Evolutionary conservation across 768 basidiomycete genomes (phyloP), one percentile per base, ranked within the genome.

Genomic region (Mycena albidolilacea): DNA sequence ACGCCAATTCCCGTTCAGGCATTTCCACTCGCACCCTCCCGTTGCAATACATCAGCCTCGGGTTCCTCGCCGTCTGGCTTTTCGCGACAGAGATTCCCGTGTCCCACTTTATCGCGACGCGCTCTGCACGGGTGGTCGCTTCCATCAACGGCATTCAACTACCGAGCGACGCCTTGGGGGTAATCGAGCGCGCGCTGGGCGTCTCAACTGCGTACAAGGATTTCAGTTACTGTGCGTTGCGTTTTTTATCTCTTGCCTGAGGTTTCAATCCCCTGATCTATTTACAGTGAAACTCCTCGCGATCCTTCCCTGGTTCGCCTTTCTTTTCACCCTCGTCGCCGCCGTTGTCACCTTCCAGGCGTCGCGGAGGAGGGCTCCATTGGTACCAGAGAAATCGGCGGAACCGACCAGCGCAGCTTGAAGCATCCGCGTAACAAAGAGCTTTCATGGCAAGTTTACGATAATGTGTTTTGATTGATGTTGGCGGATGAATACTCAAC

Each of bases 291-390:
- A 81, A 58, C 80, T 87, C 37, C 77, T 87, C 35, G 87, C 88
- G 1, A 84, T 90, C 69, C 76, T 90, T 39, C 87, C 89, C 1
- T 91, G 90, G 90, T 81, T 89, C 72, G 77, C 88, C 0, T 72
- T 86, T 71, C 74, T 88, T 6, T 87, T 86, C 70, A 80, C 83
- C 17, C 43, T 80, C 61, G 79, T 81, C 64, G 77, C 87, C 11
- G 82, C 85, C 23, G 75, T 79, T 37, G 78, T 85, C 64, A 74
- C 83, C 7, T 82, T 83, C 67, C 17, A 80, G 3, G 81, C 85
- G 15, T 77, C 81, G 15, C 46, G 15, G 46, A 21, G 19, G 23
- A 54, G 9, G 52, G 8, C 52, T 21, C 52, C 15, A 54, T 7
- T 11, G 11, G 15, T 54, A 8, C 12, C 23, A 30, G 10, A 8